A percentile compares a stretch with the other conserved stretches of the same genome.
phyloP scores from a whole-genome alignment of 495 filamentous ascomycete species.

The Neurospora tetraspora region DNA sequence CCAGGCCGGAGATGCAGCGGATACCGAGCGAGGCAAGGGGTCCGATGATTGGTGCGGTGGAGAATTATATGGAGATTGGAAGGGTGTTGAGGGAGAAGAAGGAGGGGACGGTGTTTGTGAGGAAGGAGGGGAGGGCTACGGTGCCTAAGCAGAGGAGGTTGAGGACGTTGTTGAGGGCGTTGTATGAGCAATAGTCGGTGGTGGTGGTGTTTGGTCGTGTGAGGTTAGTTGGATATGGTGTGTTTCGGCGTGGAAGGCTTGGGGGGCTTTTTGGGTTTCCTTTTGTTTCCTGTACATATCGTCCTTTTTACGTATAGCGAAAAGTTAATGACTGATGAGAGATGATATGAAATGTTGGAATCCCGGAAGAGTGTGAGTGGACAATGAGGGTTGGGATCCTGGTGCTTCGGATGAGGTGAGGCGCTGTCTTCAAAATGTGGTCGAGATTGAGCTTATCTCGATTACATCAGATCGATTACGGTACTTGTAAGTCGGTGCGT shows the following conservation, averaged over 20 bases:
- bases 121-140: conserved; percentile 43
- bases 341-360: neutral
- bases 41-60: conserved; percentile 55
- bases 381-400: neutral
- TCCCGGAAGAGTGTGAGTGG: neutral
- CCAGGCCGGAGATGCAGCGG: conserved; percentile 41
- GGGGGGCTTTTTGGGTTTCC: neutral
- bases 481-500: neutral
- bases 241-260: neutral
- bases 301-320: neutral
- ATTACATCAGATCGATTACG: neutral
- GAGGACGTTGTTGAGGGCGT: conserved; percentile 44
- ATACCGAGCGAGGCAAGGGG: conserved; percentile 46
- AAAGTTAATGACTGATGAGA: neutral
- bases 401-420: neutral
- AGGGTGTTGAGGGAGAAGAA: conserved; percentile 37
- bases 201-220: neutral
- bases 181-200: conserved; percentile 10
- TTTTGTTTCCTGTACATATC: neutral
- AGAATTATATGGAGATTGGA: conserved; percentile 68
- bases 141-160: conserved; percentile 45
- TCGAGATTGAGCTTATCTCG: neutral
- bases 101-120: conserved; percentile 11
- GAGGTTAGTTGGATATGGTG: neutral
- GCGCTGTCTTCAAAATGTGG: neutral